phyloP scores from a whole-genome alignment of 805 yeast genomes.

The Cephaloascus albidus region DNA sequence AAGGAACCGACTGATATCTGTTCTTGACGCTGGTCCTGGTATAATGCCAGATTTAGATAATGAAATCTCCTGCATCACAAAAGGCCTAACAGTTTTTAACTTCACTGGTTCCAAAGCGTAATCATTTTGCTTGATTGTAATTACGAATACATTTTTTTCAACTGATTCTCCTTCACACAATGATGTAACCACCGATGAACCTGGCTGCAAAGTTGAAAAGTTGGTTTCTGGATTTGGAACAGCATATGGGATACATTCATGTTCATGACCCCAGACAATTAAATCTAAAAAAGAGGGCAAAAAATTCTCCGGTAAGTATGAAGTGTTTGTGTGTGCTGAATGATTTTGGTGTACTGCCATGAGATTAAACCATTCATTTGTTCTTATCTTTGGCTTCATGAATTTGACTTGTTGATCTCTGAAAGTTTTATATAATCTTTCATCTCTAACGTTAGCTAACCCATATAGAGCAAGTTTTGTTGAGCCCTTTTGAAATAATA shows the following conservation, averaged over 20 bases:
- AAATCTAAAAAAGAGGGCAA: conserved; percentile 77
- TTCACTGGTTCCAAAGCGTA: conserved; percentile 51
- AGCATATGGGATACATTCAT: conserved; percentile 78
- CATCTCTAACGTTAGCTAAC: conserved; percentile 81
- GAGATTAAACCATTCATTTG: conserved; percentile 72
- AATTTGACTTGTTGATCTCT: conserved; percentile 75
- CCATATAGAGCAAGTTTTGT: conserved; percentile 87
- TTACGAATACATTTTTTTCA: conserved; percentile 63
- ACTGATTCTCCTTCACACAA: conserved; percentile 77
- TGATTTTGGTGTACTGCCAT: conserved; percentile 92
- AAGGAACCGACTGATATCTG: conserved; percentile 52
- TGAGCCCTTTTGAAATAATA: conserved; percentile 72
- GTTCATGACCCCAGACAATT: conserved; percentile 97
- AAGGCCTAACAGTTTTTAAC: conserved; percentile 72
- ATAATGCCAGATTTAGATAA: conserved; percentile 44
- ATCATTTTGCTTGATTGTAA: conserved; percentile 52
- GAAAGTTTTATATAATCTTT: conserved; percentile 73
- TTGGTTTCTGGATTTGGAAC: conserved; percentile 47
- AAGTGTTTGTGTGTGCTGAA: conserved; percentile 67
- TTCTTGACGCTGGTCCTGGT: conserved; percentile 52
- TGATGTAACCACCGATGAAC: conserved; percentile 90
- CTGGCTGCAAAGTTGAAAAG: conserved; percentile 82
- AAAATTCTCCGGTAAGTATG: conserved; percentile 76
- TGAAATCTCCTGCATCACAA: conserved; percentile 58
- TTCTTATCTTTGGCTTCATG: conserved; percentile 50